phyloP scores from a whole-genome alignment of 306 rosid species.

The Pueraria montana region DNA sequence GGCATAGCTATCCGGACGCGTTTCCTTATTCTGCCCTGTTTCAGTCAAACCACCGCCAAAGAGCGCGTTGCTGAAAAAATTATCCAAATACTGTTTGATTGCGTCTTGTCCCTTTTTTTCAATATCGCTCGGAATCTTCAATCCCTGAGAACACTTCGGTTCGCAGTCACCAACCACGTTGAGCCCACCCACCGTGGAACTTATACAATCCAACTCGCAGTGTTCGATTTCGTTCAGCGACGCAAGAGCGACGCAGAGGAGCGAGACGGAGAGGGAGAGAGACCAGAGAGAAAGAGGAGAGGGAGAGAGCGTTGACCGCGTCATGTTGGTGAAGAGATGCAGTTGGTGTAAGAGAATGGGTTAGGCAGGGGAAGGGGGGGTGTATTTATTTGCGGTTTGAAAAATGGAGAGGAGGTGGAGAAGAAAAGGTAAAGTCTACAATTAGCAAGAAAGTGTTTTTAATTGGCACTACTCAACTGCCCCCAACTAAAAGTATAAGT shows the following conservation, averaged over 20 bases:
- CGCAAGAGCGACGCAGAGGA: background rate
- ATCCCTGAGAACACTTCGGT: background rate
- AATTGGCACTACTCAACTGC: background rate
- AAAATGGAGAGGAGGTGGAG: background rate
- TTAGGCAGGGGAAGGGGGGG: background rate
- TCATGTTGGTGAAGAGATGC: background rate
- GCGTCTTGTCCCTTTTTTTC: background rate
- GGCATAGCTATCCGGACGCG: background rate
- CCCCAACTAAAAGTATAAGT: background rate
- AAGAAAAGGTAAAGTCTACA: background rate
- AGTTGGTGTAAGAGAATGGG: background rate
- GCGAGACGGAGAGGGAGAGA: background rate
- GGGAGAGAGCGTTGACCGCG: background rate
- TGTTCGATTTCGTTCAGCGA: background rate
- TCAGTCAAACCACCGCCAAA: background rate
- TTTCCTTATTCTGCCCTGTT: background rate
- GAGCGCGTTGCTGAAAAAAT: background rate
- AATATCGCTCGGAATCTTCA: background rate
- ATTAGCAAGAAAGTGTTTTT: background rate
- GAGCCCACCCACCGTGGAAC: too few species aligned
- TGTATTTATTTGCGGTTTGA: background rate
- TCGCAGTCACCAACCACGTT: too few species aligned
- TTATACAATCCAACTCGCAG: background rate
- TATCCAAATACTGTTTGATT: conserved; percentile 1
- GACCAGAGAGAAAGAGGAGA: background rate